These are phyloP conservation scores for Podila minutissima DNA, from an alignment of 192 early-diverging fungal species.

Conservation along the genomic window DNA sequence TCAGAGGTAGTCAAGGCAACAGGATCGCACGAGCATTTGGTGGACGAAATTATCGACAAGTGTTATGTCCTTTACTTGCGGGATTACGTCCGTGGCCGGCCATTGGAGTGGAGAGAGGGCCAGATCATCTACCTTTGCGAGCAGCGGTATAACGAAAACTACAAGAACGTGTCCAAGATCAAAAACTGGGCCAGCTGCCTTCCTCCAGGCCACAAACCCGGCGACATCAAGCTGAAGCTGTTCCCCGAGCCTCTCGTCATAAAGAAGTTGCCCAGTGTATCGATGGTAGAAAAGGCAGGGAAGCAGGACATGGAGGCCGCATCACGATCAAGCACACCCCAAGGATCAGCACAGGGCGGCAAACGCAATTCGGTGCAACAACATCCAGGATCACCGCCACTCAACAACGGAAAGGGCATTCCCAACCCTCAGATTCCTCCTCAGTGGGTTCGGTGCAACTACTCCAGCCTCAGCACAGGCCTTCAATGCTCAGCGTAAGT, in stretches of 20 bases:
- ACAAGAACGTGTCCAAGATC: slow-evolving; percentile 67
- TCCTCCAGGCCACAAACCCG: slow-evolving; percentile 55
- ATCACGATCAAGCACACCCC: slow-evolving; percentile 37
- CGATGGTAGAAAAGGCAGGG: slow-evolving; percentile 49
- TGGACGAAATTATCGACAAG: slow-evolving; percentile 65
- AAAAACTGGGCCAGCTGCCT: slow-evolving; percentile 69
- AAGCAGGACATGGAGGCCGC: slow-evolving; percentile 25
- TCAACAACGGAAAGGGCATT: slow-evolving; percentile 9
- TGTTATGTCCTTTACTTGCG: slow-evolving; percentile 68
- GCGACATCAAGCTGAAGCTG: slow-evolving; percentile 48
- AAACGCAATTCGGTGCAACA: slow-evolving; percentile 39
- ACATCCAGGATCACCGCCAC: slow-evolving; percentile 26
- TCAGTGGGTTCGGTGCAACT: slow-evolving; percentile 47
- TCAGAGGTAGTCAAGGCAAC: slow-evolving; percentile 76
- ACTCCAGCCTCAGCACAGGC: slow-evolving; percentile 35
- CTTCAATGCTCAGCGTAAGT: slow-evolving; percentile 46
- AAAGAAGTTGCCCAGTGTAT: slow-evolving; percentile 46
- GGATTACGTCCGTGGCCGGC: slow-evolving; percentile 66
- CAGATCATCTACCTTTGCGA: slow-evolving; percentile 73
- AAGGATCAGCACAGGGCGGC: background rate
- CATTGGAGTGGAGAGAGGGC: slow-evolving; percentile 55
- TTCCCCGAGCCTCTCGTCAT: slow-evolving; percentile 37
- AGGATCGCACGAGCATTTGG: slow-evolving; percentile 59
- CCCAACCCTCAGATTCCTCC: slow-evolving; percentile 13
- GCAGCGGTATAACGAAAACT: slow-evolving; percentile 66